phyloP scores from a whole-genome alignment of 2,329 filamentous ascomycete species.

The Lachnellula subtilissima region DNA sequence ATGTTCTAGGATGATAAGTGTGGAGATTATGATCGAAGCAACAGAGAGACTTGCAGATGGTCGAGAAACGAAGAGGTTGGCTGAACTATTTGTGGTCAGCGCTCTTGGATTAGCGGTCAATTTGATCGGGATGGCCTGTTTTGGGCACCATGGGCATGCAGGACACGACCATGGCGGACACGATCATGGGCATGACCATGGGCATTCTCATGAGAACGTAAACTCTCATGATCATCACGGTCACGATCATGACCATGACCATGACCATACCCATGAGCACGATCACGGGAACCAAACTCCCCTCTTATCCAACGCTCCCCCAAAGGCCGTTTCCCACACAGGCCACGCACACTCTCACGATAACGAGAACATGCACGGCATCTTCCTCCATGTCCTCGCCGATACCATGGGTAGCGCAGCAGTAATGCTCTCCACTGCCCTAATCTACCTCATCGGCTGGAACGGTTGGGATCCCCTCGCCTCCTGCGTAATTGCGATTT shows the following conservation, averaged over 20 bases:
- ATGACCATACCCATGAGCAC: constrained; percentile 31
- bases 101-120: constrained; percentile 84
- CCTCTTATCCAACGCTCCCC: constrained; percentile 10
- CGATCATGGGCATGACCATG: constrained; percentile 27
- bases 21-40: constrained; percentile 95
- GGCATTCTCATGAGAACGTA: constrained; percentile 12
- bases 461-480: constrained; percentile 91
- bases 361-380: constrained; percentile 97
- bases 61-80: constrained; percentile 74
- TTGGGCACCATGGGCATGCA: constrained; percentile 41
- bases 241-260: constrained; percentile 30
- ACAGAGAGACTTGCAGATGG: constrained; percentile 82
- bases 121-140: constrained; percentile 68
- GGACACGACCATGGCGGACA: constrained; percentile 37
- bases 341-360: constrained; percentile 57
- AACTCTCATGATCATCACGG: constrained; percentile 16
- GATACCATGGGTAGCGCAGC: constrained; percentile 93
- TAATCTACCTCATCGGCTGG: constrained; percentile 87
- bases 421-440: constrained; percentile 83
- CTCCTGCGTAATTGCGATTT: constrained; percentile 84
- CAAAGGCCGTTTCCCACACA: constrained; percentile 14
- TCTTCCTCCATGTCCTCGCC: constrained; percentile 91
- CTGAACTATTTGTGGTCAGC: constrained; percentile 85
- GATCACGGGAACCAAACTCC: constrained; percentile 16
- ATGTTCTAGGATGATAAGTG: constrained; percentile 70